A percentile compares a stretch with the other conserved stretches of the same genome.
Conservation (phyloP, 2,329 filamentous ascomycete genomes). For the Penicillium vulpinum region DNA sequence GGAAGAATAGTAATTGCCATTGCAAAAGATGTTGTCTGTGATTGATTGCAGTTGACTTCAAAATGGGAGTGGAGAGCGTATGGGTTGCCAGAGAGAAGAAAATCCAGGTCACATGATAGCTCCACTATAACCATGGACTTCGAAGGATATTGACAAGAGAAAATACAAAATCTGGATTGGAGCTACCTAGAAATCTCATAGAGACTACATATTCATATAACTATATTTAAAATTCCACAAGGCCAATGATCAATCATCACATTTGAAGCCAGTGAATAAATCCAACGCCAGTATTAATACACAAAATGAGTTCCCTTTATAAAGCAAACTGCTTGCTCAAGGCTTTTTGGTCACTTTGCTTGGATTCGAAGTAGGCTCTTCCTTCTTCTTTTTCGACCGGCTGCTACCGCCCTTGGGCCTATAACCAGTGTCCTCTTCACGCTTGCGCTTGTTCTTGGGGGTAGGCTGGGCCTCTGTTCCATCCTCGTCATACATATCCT, state of each 20-base stretch:
- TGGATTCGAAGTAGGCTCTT: slow-evolving; percentile 36
- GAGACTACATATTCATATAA: neutral
- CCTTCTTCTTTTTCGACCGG: slow-evolving; percentile 43
- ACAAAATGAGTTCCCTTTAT: slow-evolving; percentile 4
- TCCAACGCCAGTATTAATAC: slow-evolving; percentile 18
- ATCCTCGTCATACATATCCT: slow-evolving; percentile 47
- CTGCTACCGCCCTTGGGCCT: slow-evolving; percentile 49
- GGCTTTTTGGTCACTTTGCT: slow-evolving; percentile 37
- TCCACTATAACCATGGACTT: neutral
- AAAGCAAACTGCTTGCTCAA: slow-evolving; percentile 1
- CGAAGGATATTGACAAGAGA: neutral
- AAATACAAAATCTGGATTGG: neutral
- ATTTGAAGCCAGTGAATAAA: neutral
- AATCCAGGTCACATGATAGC: slow-evolving; percentile 16
- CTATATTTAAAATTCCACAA: neutral
- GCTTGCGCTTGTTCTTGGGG: slow-evolving; percentile 48
- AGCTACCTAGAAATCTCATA: neutral
- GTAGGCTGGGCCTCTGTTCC: slow-evolving; percentile 41
- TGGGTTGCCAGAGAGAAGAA: slow-evolving; percentile 1
- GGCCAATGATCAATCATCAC: neutral
- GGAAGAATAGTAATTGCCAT: slow-evolving; percentile 64
- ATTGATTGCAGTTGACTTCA: neutral
- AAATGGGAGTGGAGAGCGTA: slow-evolving; percentile 1
- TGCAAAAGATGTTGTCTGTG: neutral
- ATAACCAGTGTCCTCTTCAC: slow-evolving; percentile 50